Base-by-base conservation (phyloP, 805 yeast genomes). In the Zygosaccharomyces lentus region DNA sequence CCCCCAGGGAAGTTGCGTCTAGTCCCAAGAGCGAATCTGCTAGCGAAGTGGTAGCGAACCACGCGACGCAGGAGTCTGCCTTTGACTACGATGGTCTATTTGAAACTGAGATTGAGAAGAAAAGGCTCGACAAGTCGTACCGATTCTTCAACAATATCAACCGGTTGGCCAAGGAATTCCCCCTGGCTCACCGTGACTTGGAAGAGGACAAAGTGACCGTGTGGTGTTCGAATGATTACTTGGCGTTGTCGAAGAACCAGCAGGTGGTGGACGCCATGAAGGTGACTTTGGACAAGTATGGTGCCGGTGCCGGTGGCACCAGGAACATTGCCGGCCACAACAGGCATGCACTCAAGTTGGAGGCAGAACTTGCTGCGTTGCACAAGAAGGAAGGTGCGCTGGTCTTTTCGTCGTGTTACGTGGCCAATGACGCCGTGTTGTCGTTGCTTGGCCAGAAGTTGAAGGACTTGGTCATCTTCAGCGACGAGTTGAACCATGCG, bases 251-350 rank as follows among this genome's bases (percentile, higher is more conserved):
- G 43, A 81, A 80, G 60, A 86, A 91, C 65, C 76, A 76, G 51
- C 71, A 75, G 52, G 91, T 91, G 36, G 70, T 88, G 49, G 70
- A 77, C 13, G 81, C 80, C 46, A 93, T 91, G 91, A 83, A 84
- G 57, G 65, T 73, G 40, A 82, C 95, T 13, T 75, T 93, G 66
- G 85, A 84, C 58, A 81, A 78, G 71, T 93, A 93, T 65, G 99
- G 99, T 59, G 85, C 96, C 4, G 99, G 99, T 58, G 96, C 99
- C 7, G 99, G 99, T 62, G 99, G 99, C 57, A 93, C 99, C 40
- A 79, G 99, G 63, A 93, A 93, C 71, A 93, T 93, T 66, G 99
- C 99, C 1, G 99, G 99, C 51, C 99, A 93, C 68, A 93, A 93
- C 68, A 68, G 72, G 48, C 91, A 85, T 58, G 95, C 98, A n/a